Evolutionary conservation across 192 early-diverging fungal genomes (phyloP).

Genomic region (Linnemannia schmuckeri): DNA sequence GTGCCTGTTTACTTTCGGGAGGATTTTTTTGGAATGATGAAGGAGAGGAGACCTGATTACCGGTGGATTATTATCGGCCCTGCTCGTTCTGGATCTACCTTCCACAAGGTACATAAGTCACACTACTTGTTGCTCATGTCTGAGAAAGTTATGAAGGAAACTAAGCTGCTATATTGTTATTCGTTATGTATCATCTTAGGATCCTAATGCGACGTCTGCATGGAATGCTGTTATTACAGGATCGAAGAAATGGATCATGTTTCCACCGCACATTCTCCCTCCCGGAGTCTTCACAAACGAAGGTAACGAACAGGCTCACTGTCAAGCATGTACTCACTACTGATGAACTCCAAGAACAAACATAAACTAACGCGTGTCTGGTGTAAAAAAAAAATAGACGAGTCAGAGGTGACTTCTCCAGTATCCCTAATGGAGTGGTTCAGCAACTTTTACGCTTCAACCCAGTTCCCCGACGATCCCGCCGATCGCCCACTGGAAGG

Average conservation of each 20-base stretch:
- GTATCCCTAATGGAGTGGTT: constrained; percentile 80
- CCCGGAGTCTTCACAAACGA: constrained; percentile 76
- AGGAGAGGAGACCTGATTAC: constrained; percentile 71
- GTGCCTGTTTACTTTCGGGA: constrained; percentile 74
- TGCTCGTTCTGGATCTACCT: constrained; percentile 71
- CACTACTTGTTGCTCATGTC: background rate
- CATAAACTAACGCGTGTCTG: no score
- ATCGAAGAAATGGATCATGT: constrained; percentile 80
- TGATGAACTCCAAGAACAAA: no score
- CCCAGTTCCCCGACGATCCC: constrained; percentile 53
- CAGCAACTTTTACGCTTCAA: constrained; percentile 69
- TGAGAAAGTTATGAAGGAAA: background rate
- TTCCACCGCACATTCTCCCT: constrained; percentile 73
- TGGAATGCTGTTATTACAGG: constrained; percentile 82
- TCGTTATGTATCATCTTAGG: constrained; percentile 25
- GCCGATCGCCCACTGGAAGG: constrained; percentile 66
- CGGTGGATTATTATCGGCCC: constrained; percentile 82
- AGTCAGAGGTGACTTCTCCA: constrained; percentile 78
- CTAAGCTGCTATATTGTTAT: background rate
- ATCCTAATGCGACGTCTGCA: constrained; percentile 79
- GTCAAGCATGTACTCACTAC: background rate
- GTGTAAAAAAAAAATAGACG: constrained; percentile 53
- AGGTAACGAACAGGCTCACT: constrained; percentile 20
- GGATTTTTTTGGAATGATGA: constrained; percentile 74
- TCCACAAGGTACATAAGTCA: constrained; percentile 65